Percentiles rank a stretch among this genome's conserved stretches.
phyloP scores from a whole-genome alignment of 202 grass and related monocot species.

The Carex arenaria region DNA sequence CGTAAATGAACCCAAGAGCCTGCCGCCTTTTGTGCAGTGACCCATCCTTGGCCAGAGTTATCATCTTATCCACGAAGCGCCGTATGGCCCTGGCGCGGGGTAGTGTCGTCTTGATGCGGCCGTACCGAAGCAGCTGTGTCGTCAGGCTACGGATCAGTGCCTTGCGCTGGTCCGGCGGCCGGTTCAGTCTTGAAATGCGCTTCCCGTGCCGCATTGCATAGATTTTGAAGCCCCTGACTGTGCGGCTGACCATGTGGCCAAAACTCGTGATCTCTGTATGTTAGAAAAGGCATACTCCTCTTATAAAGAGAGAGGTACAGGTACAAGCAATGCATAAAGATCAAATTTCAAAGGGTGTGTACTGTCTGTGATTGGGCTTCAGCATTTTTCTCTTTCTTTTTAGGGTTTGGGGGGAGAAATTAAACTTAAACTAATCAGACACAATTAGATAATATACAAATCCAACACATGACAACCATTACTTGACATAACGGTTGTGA shows the following conservation, averaged over 20 bases:
- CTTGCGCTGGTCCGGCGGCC: slow-evolving; percentile 77
- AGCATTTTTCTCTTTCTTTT: no score
- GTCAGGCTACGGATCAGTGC: slow-evolving; percentile 76
- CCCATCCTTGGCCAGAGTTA: slow-evolving; percentile 82
- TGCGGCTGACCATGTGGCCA: slow-evolving; percentile 8
- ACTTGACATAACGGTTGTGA: no score
- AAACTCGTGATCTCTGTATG: not conserved
- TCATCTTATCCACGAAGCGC: slow-evolving; percentile 82
- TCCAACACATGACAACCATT: no score
- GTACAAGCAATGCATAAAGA: not conserved
- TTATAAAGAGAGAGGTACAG: not conserved
- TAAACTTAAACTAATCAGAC: no score
- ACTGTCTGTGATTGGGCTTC: no score
- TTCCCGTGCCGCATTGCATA: slow-evolving; percentile 80
- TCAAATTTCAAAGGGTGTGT: no score
- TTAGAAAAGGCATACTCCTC: not conserved
- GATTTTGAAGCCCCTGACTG: slow-evolving; percentile 27
- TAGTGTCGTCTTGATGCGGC: slow-evolving; percentile 86
- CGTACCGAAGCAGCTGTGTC: slow-evolving; percentile 70
- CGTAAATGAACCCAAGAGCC: slow-evolving; percentile 75
- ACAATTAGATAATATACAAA: no score
- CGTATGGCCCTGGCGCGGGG: slow-evolving; percentile 84
- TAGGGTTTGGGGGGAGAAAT: not conserved
- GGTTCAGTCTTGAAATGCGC: slow-evolving; percentile 63
- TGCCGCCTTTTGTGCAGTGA: slow-evolving; percentile 96